A percentile compares a stretch with the other conserved stretches of the same genome.
Evolutionary conservation across 164 flowering plant genomes (phyloP).

Genomic region (Tetracentron sinense): DNA sequence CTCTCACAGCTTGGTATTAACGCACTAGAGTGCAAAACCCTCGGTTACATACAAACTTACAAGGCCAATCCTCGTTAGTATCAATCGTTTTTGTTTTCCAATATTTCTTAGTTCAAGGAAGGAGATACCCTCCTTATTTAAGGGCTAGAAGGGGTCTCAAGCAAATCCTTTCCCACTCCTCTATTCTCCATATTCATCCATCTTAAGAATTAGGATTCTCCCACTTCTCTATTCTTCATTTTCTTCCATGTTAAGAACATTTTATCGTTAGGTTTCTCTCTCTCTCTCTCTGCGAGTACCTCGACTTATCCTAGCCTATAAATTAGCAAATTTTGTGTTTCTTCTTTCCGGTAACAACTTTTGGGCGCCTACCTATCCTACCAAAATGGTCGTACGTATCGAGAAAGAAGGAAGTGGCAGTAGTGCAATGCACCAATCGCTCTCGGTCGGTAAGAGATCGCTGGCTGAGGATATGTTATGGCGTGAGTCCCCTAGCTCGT

Average conservation of each 20-base stretch:
- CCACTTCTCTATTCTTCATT: background rate
- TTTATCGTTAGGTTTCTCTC: background rate
- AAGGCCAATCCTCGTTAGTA: background rate
- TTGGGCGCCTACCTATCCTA: background rate
- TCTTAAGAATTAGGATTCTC: no score
- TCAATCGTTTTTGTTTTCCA: background rate
- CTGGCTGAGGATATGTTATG: slow-evolving; percentile 3
- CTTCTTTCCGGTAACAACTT: background rate
- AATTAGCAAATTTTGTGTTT: no score
- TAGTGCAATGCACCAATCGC: background rate
- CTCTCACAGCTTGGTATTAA: no score
- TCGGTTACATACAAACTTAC: background rate
- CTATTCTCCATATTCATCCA: no score
- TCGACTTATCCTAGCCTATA: no score
- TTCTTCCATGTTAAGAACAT: background rate
- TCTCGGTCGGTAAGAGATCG: background rate
- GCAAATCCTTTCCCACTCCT: background rate
- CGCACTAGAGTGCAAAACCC: no score
- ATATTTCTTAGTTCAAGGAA: background rate
- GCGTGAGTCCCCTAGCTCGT: slow-evolving; percentile 15
- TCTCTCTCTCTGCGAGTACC: no score
- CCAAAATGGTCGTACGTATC: background rate
- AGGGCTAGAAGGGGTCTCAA: background rate
- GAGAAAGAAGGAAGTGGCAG: background rate
- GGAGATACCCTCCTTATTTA: background rate